A percentile compares a stretch with the other conserved stretches of the same genome.
phyloP scores from a whole-genome alignment of 768 basidiomycete species.

The Naganishia vishniacii region DNA sequence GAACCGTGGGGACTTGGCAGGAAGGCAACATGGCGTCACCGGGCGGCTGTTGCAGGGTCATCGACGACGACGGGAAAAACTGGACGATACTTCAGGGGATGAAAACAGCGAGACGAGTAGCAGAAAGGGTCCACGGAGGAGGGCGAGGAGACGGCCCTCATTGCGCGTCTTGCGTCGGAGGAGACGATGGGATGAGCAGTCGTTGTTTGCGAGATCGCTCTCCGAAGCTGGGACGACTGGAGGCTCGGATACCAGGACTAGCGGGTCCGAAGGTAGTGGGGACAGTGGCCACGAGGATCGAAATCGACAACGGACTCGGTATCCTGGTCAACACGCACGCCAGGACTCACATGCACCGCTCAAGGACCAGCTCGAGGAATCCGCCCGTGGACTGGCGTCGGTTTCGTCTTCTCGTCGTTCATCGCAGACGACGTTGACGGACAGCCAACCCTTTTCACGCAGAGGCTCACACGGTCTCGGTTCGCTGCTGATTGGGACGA shows the following conservation, averaged over 20 bases:
- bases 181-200: neutral
- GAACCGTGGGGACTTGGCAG: neutral
- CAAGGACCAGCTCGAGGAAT: neutral
- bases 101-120: neutral
- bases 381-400: constrained; percentile 3
- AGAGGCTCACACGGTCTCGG: constrained; percentile 1
- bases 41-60: neutral
- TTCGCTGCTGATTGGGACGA: neutral
- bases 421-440: constrained; percentile 4
- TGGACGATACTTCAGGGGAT: neutral
- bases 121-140: neutral
- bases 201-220: neutral
- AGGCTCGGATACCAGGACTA: neutral
- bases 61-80: neutral
- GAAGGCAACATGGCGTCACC: neutral
- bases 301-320: no score
- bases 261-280: no score
- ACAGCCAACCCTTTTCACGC: neutral
- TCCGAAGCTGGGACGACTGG: neutral
- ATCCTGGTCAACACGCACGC: no score
- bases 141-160: neutral
- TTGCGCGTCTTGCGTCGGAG: neutral
- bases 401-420: constrained; percentile 15
- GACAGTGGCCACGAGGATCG: neutral
- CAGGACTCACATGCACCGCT: neutral